These are phyloP conservation scores for Coemansia sp. DNA, from an alignment of 371 early-diverging fungal genomes.

Conservation along the genomic window DNA sequence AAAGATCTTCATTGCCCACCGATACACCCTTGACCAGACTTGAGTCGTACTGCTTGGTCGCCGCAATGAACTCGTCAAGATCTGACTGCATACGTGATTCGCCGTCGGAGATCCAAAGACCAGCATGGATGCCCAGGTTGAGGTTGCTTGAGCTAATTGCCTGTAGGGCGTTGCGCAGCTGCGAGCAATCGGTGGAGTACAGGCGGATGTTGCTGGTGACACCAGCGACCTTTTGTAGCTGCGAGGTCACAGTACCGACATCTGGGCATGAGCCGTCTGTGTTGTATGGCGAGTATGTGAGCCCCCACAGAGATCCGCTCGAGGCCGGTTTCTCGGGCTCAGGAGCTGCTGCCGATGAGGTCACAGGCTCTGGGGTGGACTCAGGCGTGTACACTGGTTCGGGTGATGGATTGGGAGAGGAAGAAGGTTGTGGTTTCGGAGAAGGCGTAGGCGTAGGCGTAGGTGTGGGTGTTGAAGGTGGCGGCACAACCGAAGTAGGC, in stretches of 20 bases:
- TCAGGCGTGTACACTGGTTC: not conserved
- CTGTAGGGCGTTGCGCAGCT: conserved; percentile 39
- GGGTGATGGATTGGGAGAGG: not conserved
- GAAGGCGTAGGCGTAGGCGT: not conserved
- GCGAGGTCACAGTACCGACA: conserved; percentile 47
- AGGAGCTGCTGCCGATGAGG: conserved; percentile 5
- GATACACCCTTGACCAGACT: conserved; percentile 47
- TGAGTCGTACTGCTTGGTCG: conserved; percentile 33
- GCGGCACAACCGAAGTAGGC: not conserved
- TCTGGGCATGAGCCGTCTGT: conserved; percentile 50
- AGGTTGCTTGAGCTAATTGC: conserved; percentile 39
- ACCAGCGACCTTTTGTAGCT: conserved; percentile 35
- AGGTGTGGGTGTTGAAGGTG: not conserved
- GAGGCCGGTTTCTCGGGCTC: not conserved
- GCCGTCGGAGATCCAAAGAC: conserved; percentile 49
- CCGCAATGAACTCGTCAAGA: conserved; percentile 38
- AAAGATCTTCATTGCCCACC: conserved; percentile 50
- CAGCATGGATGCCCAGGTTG: conserved; percentile 39
- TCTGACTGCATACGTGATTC: conserved; percentile 37
- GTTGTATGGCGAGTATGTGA: conserved; percentile 52
- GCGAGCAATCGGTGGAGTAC: conserved; percentile 53
- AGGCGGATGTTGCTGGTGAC: conserved; percentile 50
- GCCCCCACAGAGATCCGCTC: conserved; percentile 42
- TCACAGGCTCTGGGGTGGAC: not conserved
- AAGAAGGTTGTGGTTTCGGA: not conserved